These are phyloP conservation scores for Hamigera avellanea DNA, from an alignment of 495 filamentous ascomycete genomes.

Conservation along the genomic window DNA sequence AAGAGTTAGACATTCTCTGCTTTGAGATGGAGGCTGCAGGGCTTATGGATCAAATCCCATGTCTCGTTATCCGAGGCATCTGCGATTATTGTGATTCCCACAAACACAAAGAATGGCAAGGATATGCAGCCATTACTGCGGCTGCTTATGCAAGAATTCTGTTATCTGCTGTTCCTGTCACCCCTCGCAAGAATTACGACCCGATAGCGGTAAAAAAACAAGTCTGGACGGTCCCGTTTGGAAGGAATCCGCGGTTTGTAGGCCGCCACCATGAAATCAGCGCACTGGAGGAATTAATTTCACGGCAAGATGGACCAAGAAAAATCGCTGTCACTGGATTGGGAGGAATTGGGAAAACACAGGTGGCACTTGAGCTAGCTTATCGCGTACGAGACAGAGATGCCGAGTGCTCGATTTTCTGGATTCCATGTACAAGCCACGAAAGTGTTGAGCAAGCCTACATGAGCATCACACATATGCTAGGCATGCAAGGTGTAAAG, in stretches of 20 bases:
- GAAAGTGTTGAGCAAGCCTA: slow-evolving; percentile 36
- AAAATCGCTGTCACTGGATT: slow-evolving; percentile 27
- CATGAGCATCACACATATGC: slow-evolving; percentile 20
- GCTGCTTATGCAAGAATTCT: slow-evolving; percentile 12
- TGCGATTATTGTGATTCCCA: slow-evolving; percentile 19
- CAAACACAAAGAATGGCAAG: slow-evolving; percentile 17
- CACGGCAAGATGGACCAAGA: neutral
- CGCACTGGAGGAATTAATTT: slow-evolving; percentile 7
- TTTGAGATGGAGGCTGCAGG: slow-evolving; percentile 26
- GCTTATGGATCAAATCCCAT: slow-evolving; percentile 14
- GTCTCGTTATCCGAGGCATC: slow-evolving; percentile 14
- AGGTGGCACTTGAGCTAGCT: slow-evolving; percentile 36
- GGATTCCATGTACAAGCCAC: slow-evolving; percentile 29
- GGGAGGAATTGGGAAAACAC: slow-evolving; percentile 40
- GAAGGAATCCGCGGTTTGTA: slow-evolving; percentile 17
- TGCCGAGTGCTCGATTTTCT: slow-evolving; percentile 35
- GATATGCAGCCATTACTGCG: slow-evolving; percentile 16
- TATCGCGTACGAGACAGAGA: slow-evolving; percentile 24
- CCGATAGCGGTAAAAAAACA: too few relatives aligned
- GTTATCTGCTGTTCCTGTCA: slow-evolving; percentile 5
- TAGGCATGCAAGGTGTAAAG: slow-evolving; percentile 7
- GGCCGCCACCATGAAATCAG: slow-evolving; percentile 10
- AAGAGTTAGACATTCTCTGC: slow-evolving; percentile 10
- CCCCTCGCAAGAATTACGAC: too few relatives aligned
- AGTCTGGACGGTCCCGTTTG: slow-evolving; percentile 16